phyloP scores from a whole-genome alignment of 495 filamentous ascomycete species.

The Podospora pseudopauciseta region DNA sequence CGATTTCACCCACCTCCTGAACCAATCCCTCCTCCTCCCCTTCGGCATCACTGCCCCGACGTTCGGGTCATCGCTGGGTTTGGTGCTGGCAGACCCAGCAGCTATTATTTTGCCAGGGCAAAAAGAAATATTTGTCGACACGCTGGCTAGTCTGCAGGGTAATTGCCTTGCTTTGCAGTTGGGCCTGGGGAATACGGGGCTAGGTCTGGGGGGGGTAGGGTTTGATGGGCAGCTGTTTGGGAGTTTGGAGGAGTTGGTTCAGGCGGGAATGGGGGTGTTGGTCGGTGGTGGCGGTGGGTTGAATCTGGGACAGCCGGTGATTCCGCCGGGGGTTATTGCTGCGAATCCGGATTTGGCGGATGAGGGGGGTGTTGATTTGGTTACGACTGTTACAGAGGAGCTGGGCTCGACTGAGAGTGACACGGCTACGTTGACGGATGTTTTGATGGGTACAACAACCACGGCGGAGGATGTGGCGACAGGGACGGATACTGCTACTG shows the following conservation, averaged over 20 bases:
- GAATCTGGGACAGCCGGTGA: no score
- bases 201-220: not conserved
- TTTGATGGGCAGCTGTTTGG: not conserved
- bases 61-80: conserved; percentile 10
- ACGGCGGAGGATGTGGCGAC: not conserved
- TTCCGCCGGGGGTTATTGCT: no score
- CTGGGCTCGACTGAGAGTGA: not conserved
- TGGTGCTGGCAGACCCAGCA: conserved; percentile 35
- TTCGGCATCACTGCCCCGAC: conserved; percentile 26
- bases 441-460: not conserved
- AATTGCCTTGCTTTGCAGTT: not conserved
- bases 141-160: conserved; percentile 5
- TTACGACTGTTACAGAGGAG: not conserved
- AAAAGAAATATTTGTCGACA: conserved; percentile 30
- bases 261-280: not conserved
- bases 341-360: not conserved
- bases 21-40: conserved; percentile 32
- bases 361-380: not conserved
- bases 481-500: not conserved
- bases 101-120: conserved; percentile 33
- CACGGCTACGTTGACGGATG: not conserved
- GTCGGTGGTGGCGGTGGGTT: no score
- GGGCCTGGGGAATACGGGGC: not conserved
- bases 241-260: not conserved
- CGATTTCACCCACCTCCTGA: conserved; percentile 20